These are phyloP conservation scores for Exophiala spinifera DNA, from an alignment of 2,329 filamentous ascomycete genomes.

Conservation along the genomic window DNA sequence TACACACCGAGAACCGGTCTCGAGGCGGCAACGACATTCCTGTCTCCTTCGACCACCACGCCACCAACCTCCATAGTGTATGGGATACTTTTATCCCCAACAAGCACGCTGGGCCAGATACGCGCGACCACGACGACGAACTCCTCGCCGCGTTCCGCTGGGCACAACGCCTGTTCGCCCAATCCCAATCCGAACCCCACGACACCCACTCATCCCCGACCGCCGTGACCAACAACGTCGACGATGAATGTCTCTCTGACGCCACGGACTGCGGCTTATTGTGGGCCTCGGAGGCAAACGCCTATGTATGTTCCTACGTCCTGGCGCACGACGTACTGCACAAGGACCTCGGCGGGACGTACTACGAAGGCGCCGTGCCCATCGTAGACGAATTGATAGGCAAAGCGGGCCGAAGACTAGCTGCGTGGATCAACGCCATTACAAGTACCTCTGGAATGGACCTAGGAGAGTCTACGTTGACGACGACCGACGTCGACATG, in stretches of 20 bases:
- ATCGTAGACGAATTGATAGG: constrained; percentile 26
- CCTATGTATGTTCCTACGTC: constrained; percentile 61
- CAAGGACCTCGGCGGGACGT: constrained; percentile 35
- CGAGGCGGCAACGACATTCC: constrained; percentile 66
- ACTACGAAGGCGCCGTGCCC: constrained; percentile 28
- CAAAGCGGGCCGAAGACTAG: constrained; percentile 27
- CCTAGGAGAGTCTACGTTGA: not conserved
- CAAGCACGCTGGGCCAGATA: constrained; percentile 17
- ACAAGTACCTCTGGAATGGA: not conserved
- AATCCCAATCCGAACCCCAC: no score
- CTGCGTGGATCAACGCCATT: constrained; percentile 27
- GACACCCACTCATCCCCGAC: not conserved
- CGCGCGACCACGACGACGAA: constrained; percentile 13
- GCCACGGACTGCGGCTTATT: constrained; percentile 46
- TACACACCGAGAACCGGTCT: constrained; percentile 60
- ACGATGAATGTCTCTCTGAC: constrained; percentile 21
- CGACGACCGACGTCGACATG: not conserved
- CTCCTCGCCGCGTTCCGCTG: constrained; percentile 38
- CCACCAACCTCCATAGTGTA: constrained; percentile 66
- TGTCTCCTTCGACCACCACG: constrained; percentile 58
- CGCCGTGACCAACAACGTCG: not conserved
- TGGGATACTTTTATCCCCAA: constrained; percentile 58
- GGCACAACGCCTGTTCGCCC: constrained; percentile 52
- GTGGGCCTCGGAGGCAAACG: constrained; percentile 59
- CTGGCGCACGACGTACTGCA: constrained; percentile 60